A percentile compares a stretch with the other conserved stretches of the same genome.
Conservation (phyloP, 495 filamentous ascomycete species). For the Penicillium roqueforti region DNA sequence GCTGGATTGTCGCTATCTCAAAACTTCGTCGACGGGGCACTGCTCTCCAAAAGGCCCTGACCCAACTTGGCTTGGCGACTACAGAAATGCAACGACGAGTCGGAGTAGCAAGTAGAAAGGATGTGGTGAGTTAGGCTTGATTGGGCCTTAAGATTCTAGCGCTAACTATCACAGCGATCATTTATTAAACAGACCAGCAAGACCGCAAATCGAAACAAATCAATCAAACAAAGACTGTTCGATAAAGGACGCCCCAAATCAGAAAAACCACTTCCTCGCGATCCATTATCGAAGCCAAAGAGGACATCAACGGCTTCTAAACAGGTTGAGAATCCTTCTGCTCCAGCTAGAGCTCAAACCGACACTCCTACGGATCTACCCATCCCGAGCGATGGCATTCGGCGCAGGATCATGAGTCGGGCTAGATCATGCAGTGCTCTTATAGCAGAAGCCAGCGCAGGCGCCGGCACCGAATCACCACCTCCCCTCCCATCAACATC, state of each 20-base stretch:
- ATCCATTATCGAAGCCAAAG: constrained; percentile 22
- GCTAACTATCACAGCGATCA: constrained; percentile 22
- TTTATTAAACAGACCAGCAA: constrained; percentile 15
- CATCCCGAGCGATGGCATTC: constrained; percentile 7
- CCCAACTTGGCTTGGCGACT: constrained; percentile 62
- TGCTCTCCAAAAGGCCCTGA: constrained; percentile 55
- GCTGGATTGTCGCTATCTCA: constrained; percentile 74
- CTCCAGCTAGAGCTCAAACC: constrained; percentile 20
- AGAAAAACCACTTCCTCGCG: constrained; percentile 37
- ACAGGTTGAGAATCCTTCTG: constrained; percentile 7
- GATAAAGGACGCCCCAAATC: constrained; percentile 14
- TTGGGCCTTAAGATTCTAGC: not conserved
- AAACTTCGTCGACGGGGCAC: constrained; percentile 63
- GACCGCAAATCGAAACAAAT: constrained; percentile 15
- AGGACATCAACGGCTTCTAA: constrained; percentile 6
- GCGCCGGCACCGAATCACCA: constrained; percentile 4
- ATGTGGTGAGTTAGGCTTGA: constrained; percentile 32
- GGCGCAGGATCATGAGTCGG: constrained; percentile 13
- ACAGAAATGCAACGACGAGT: constrained; percentile 75
- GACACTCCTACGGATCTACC: not conserved
- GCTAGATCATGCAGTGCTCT: constrained; percentile 28
- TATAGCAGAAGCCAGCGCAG: constrained; percentile 9
- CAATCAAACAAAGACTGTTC: constrained; percentile 25
- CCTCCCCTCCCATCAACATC: constrained; percentile 22
- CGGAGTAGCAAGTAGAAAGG: constrained; percentile 66